phyloP scores from a whole-genome alignment of 208 protist genomes.

The Willaertia magna region DNA sequence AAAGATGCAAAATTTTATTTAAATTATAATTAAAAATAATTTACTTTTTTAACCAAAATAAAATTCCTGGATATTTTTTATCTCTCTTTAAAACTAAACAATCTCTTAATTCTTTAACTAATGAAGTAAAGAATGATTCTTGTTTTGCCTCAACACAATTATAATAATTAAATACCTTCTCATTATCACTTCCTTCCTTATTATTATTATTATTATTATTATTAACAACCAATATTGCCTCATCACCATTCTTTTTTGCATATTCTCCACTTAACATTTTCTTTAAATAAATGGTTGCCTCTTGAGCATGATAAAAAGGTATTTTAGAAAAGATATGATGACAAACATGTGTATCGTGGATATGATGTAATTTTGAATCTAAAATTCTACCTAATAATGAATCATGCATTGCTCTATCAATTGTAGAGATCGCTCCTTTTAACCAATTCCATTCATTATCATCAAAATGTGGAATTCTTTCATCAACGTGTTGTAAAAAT shows the following conservation, averaged over 20 bases:
- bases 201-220: no score
- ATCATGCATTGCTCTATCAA: background rate
- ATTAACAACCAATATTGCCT: no score
- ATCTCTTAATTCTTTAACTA: background rate
- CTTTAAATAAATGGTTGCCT: background rate
- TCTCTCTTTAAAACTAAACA: background rate
- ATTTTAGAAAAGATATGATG: constrained; percentile 3
- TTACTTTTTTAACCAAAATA: no score
- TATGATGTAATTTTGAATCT: background rate
- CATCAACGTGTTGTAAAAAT: background rate
- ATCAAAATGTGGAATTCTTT: background rate
- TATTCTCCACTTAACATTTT: background rate
- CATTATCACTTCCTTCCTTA: no score
- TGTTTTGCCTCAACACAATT: no score
- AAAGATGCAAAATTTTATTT: no score
- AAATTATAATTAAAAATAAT: no score
- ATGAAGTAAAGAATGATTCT: background rate
- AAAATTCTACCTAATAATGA: background rate
- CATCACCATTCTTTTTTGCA: no score
- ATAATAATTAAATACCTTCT: no score
- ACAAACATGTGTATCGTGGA: background rate
- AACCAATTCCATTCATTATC: background rate
- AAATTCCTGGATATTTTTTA: background rate
- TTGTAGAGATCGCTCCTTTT: background rate
- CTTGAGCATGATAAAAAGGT: background rate